Percentiles rank a stretch among this genome's conserved stretches.
phyloP scores from a whole-genome alignment of 768 basidiomycete species.

The Russula virescens region DNA sequence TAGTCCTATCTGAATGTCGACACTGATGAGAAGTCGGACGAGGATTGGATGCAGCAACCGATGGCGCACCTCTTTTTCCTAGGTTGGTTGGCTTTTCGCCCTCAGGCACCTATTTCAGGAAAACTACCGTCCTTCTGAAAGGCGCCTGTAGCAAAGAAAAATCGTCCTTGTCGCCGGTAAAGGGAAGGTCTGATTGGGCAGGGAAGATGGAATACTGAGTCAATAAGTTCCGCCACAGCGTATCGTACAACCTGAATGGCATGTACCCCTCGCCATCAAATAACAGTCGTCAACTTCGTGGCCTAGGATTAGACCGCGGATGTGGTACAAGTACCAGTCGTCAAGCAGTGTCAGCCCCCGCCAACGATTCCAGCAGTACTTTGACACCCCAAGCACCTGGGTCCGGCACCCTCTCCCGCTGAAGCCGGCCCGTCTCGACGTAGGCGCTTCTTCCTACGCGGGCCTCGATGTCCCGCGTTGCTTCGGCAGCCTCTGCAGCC shows the following conservation, averaged over 20 bases:
- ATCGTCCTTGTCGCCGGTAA: too few species aligned
- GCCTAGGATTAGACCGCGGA: not conserved
- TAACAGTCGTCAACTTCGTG: not conserved
- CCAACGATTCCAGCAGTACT: slow-evolving; percentile 56
- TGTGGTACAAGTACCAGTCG: not conserved
- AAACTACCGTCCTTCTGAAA: too few species aligned
- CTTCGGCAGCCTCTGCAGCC: slow-evolving; percentile 61
- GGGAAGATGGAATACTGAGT: too few species aligned
- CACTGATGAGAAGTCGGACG: too few species aligned
- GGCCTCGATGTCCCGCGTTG: slow-evolving; percentile 69
- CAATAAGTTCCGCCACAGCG: too few species aligned
- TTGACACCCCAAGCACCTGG: slow-evolving; percentile 93
- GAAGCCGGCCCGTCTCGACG: slow-evolving; percentile 63
- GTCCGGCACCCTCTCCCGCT: slow-evolving; percentile 61
- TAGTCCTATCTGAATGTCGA: too few species aligned
- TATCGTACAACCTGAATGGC: not conserved
- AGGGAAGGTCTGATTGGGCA: too few species aligned
- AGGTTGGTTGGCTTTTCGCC: too few species aligned
- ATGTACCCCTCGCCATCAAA: not conserved
- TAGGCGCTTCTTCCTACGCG: slow-evolving; percentile 89
- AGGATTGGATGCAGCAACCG: too few species aligned
- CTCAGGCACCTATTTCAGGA: too few species aligned
- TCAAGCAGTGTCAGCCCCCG: not conserved
- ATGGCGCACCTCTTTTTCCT: too few species aligned
- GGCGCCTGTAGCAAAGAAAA: too few species aligned